Evolutionary conservation across 2,329 filamentous ascomycete species (phyloP), one percentile per base, ranked within the genome.

Genomic region (Hypoxylon sp.): DNA sequence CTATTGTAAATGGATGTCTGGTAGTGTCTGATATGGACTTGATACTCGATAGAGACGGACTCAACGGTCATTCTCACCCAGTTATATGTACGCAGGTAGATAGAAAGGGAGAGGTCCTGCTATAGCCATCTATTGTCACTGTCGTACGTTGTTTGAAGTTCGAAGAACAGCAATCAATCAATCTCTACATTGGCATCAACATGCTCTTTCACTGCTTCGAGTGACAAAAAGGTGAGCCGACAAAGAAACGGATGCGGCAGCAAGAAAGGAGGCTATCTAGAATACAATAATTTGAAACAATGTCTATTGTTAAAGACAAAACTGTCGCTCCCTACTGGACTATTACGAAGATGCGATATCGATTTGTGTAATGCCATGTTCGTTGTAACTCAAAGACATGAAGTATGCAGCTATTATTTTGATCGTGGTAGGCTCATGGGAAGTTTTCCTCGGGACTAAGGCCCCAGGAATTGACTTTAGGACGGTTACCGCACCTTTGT

Each of bases 231-330:
- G 34, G 15, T 6, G 1, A 10, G 15, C 6, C 19, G 15, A 41
- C n/a, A 34, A 34, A 46, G 15, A 8, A 51, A 62, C 54, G 62
- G 30, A 65, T 65, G 62, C 62, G 56, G 54, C 22, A 52, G 59
- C 58, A 65, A 65, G 56, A 51, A 20, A 20, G 34, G 17, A 19
- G 34, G 34, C n/a, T 39, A 19, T 19, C 6, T 39, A 39, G 34
- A 39, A 19, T 39, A 15, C 15, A 39, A 4, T 3, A 19, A 7
- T n/a, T 17, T 34, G 10, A 19, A 4, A 39, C 15, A 39, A 39
- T 19, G 4, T 1, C 19, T 10, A 10, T 17, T 17, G 4, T 39
- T 39, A 4, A 39, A 19, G 19, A n/a, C 34, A 39, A 39, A 8
- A n/a, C 15, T 6, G 6, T 8, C 19, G 15, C n/a, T 17, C 15